These are phyloP conservation scores for Phlegmacium glaucopus DNA, from an alignment of 768 basidiomycete genomes.

Conservation along the genomic window DNA sequence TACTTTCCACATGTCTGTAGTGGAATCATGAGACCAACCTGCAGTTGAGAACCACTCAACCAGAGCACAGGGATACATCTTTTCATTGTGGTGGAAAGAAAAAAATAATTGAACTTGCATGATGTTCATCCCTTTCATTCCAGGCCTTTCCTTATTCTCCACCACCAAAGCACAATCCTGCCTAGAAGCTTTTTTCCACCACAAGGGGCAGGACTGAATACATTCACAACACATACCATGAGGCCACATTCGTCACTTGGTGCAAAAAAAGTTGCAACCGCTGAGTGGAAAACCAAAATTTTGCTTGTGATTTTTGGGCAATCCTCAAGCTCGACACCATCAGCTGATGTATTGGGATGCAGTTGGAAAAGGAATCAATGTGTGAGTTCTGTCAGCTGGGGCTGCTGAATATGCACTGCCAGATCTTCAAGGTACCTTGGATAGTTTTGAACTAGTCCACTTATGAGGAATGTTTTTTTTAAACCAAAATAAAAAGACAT, in stretches of 20 bases:
- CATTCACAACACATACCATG: no score
- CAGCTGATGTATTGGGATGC: not conserved
- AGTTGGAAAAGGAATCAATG: slow-evolving; percentile 3
- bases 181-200: slow-evolving; percentile 14
- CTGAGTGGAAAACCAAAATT: no score
- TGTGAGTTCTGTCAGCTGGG: not conserved
- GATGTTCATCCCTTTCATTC: slow-evolving; percentile 20
- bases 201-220: no score
- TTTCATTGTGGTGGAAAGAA: slow-evolving; percentile 16
- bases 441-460: no score
- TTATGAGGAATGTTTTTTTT: no score
- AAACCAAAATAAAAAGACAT: not conserved
- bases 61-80: slow-evolving; percentile 22
- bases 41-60: slow-evolving; percentile 23
- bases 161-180: slow-evolving; percentile 27
- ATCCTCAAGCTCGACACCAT: slow-evolving; percentile 12
- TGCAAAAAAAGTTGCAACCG: no score
- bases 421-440: no score
- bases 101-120: no score
- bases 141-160: slow-evolving; percentile 13
- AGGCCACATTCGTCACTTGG: no score
- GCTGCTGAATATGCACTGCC: no score
- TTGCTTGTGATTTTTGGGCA: slow-evolving; percentile 18
- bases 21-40: slow-evolving; percentile 15
- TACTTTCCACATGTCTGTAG: slow-evolving; percentile 29